phyloP scores from a whole-genome alignment of 192 early-diverging fungal genomes.

The Coemansia sp. region DNA sequence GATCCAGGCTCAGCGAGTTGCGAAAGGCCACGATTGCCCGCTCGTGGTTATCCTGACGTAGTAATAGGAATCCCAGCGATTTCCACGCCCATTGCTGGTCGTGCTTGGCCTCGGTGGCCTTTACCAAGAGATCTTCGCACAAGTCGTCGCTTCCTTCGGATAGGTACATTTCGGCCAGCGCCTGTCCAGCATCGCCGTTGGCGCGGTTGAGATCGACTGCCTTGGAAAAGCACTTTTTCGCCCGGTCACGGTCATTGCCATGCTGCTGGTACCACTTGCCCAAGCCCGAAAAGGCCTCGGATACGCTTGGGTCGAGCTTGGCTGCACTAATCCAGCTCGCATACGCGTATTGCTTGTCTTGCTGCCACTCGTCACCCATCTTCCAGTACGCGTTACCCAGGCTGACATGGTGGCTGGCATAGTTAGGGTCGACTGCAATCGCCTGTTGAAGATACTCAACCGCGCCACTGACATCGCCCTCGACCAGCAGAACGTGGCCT shows the following conservation, averaged over 20 bases:
- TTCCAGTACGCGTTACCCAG: conserved; percentile 77
- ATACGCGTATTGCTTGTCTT: conserved; percentile 66
- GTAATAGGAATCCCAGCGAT: conserved; percentile 68
- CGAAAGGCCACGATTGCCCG: conserved; percentile 76
- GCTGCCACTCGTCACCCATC: conserved; percentile 63
- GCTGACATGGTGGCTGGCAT: conserved; percentile 63
- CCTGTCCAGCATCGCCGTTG: conserved; percentile 67
- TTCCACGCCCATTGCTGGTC: conserved; percentile 77
- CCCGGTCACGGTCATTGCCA: conserved; percentile 66
- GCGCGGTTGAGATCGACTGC: conserved; percentile 69
- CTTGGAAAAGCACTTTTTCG: conserved; percentile 80
- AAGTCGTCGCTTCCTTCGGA: conserved; percentile 46
- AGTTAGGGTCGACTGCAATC: conserved; percentile 49
- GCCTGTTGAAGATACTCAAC: conserved; percentile 58
- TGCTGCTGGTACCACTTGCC: conserved; percentile 78
- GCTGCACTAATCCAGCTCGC: conserved; percentile 69
- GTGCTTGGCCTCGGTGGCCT: conserved; percentile 32
- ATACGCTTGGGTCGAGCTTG: conserved; percentile 64
- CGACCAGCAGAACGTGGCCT: conserved; percentile 63
- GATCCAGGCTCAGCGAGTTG: conserved; percentile 72
- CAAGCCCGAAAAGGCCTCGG: conserved; percentile 73
- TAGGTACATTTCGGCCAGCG: conserved; percentile 66
- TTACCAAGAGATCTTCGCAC: conserved; percentile 32
- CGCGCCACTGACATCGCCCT: conserved; percentile 60
- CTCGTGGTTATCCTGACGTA: conserved; percentile 56